phyloP scores from a whole-genome alignment of 768 basidiomycete genomes.

The Leccinum sublutescens region DNA sequence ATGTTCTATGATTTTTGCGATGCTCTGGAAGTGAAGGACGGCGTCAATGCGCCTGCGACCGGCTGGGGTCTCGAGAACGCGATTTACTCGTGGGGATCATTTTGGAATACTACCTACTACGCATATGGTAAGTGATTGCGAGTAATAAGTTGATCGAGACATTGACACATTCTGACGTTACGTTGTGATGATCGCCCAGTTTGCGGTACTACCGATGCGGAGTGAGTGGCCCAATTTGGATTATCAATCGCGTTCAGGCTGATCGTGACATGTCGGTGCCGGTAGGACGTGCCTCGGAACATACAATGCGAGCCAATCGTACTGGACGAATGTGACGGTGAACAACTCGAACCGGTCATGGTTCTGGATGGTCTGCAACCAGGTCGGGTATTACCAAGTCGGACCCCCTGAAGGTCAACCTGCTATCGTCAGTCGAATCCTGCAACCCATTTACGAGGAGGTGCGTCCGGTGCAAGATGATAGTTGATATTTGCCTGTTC shows the following conservation, averaged over 20 bases:
- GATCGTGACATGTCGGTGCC: neutral
- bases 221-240: conserved; percentile 40
- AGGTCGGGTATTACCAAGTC: conserved; percentile 54
- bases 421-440: neutral
- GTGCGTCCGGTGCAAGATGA: neutral
- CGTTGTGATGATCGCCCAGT: conserved; percentile 37
- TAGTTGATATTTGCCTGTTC: neutral
- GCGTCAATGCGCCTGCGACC: neutral
- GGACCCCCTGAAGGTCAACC: conserved; percentile 33
- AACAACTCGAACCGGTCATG: conserved; percentile 61
- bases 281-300: conserved; percentile 39
- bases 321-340: conserved; percentile 55
- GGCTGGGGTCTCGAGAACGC: neutral
- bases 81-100: neutral
- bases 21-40: neutral
- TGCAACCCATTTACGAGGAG: neutral
- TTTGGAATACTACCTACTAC: neutral
- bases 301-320: conserved; percentile 38
- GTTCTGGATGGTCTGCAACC: conserved; percentile 74
- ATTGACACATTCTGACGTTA: neutral
- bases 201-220: conserved; percentile 28
- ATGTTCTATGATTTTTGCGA: neutral
- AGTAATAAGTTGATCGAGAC: neutral
- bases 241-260: neutral
- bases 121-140: conserved; percentile 7